A percentile compares a stretch with the other conserved stretches of the same genome.
phyloP scores from a whole-genome alignment of 345 rosid species.

The Clausena lansium region DNA sequence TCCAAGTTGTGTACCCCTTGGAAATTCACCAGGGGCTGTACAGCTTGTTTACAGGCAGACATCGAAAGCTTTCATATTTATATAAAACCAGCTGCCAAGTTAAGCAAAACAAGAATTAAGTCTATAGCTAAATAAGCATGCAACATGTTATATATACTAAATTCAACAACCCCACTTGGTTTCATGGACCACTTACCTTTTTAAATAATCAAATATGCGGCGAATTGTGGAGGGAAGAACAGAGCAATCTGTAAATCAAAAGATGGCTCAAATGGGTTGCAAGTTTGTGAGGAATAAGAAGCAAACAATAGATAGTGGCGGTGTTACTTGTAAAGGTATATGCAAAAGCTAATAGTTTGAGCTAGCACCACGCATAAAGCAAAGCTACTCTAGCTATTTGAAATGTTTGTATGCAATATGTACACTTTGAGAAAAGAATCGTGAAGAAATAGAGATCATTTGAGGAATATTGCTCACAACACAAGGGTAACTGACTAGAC shows the following conservation, averaged over 20 bases:
- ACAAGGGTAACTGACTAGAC: background rate
- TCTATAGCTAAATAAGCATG: background rate
- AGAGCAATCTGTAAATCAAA: background rate
- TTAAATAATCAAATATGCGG: slow-evolving; percentile 14
- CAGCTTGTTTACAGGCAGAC: slow-evolving; percentile 45
- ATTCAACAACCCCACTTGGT: background rate
- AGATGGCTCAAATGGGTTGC: background rate
- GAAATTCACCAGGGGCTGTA: slow-evolving; percentile 48
- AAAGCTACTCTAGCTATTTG: background rate
- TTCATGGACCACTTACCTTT: slow-evolving; percentile 11
- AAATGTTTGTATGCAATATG: background rate
- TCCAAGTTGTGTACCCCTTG: slow-evolving; percentile 37
- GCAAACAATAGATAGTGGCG: background rate
- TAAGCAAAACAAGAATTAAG: background rate
- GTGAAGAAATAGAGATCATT: background rate
- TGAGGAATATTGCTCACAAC: background rate
- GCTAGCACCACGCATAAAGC: background rate
- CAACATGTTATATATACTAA: background rate
- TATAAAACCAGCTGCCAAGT: slow-evolving; percentile 12
- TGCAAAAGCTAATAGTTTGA: background rate
- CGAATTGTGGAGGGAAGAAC: slow-evolving; percentile 1
- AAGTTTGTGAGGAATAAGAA: background rate
- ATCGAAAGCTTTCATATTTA: slow-evolving; percentile 44
- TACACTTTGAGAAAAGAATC: background rate
- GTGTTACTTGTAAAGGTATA: background rate